Evolutionary conservation across 73 alveolate species (phyloP).

Genomic region (Tetrahymena thermophila): DNA sequence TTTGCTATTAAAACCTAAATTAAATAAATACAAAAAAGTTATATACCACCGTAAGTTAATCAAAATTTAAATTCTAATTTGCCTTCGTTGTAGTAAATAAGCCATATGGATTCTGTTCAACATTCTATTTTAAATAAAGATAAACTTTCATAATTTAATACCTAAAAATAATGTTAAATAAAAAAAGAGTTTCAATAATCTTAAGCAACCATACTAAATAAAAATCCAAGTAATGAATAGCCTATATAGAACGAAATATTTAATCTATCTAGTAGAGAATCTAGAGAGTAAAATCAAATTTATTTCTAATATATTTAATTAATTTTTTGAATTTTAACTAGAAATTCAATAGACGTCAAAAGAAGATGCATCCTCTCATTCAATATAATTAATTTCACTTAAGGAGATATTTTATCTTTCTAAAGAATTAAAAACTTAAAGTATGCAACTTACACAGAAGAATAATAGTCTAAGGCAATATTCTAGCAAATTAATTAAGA

Average conservation of each 20-base stretch:
- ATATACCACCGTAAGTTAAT: neutral
- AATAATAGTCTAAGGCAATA: neutral
- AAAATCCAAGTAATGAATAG: neutral
- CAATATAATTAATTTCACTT: neutral
- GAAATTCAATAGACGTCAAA: neutral
- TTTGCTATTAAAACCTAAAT: neutral
- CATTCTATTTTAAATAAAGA: neutral
- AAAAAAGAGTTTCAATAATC: neutral
- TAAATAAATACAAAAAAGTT: no score
- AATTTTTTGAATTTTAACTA: neutral
- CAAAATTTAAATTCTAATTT: no score
- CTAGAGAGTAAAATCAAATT: neutral
- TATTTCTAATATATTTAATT: neutral
- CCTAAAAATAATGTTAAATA: no score
- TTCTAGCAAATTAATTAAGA: neutral
- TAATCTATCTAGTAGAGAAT: neutral
- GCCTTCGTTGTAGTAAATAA: neutral
- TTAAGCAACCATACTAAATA: no score
- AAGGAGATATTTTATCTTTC: neutral
- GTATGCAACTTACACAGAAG: neutral
- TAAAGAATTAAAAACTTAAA: neutral
- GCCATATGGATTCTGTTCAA: neutral
- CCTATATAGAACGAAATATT: no score
- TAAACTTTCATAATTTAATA: no score
- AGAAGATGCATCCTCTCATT: neutral